phyloP scores from a whole-genome alignment of 2,329 filamentous ascomycete species.

The Cercospora citrullina region DNA sequence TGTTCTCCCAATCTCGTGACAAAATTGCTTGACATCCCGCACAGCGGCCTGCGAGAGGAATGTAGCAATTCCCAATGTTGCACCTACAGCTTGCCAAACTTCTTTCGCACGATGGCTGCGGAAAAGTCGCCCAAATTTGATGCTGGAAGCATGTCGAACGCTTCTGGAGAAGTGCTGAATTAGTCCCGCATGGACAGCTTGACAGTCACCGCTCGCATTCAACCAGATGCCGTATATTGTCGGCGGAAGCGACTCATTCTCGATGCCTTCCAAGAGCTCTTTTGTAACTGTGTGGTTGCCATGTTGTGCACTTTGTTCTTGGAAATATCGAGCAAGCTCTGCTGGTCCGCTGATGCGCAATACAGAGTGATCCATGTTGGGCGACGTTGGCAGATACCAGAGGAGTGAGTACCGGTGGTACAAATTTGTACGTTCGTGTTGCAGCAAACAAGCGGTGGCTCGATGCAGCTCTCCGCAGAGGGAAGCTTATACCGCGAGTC shows the following conservation, averaged over 20 bases:
- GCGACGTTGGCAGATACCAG: not conserved
- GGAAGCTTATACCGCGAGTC: not conserved
- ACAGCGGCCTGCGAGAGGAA: constrained; percentile 27
- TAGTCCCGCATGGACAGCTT: constrained; percentile 20
- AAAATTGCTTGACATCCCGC: constrained; percentile 26
- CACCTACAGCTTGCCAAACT: constrained; percentile 26
- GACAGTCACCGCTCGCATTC: constrained; percentile 19
- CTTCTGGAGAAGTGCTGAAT: constrained; percentile 16
- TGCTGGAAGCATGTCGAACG: constrained; percentile 22
- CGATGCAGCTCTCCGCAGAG: not conserved
- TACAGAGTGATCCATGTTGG: constrained; percentile 12
- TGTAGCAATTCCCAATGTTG: constrained; percentile 23
- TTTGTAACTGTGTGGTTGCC: constrained; percentile 16
- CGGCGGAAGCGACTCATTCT: constrained; percentile 23
- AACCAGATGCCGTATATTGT: constrained; percentile 28
- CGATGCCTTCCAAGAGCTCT: constrained; percentile 22
- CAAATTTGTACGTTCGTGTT: not conserved
- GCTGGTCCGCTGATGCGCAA: constrained; percentile 11
- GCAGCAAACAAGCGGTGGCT: not conserved
- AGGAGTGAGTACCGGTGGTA: not conserved
- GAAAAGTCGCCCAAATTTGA: constrained; percentile 20
- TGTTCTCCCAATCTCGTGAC: constrained; percentile 16
- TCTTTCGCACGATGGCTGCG: constrained; percentile 15
- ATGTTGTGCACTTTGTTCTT: not conserved
- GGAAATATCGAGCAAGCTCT: constrained; percentile 19